phyloP scores from a whole-genome alignment of 805 yeast genomes.

The Debaryomyces tyrocola region DNA sequence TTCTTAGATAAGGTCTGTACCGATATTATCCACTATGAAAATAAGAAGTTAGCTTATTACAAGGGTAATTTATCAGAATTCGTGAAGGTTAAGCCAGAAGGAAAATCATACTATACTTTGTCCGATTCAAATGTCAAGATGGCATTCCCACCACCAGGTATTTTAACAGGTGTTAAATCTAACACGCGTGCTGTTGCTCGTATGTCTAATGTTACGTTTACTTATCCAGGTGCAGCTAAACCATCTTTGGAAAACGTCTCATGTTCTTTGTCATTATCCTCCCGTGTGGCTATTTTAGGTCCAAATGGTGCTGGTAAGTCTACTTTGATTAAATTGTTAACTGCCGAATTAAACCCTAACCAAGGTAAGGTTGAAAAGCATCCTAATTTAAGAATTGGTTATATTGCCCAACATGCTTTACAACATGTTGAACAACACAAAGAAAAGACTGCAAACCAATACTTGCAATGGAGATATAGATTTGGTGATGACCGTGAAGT shows the following conservation, averaged over 20 bases:
- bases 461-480: constrained; percentile 96
- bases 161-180: constrained; percentile 94
- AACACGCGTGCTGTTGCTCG: constrained; percentile 92
- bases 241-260: constrained; percentile 80
- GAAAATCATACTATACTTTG: constrained; percentile 91
- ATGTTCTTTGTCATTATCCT: constrained; percentile 90
- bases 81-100: constrained; percentile 92
- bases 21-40: constrained; percentile 94
- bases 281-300: constrained; percentile 94
- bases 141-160: constrained; percentile 99
- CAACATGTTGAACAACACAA: constrained; percentile 97
- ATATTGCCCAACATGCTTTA: constrained; percentile 97
- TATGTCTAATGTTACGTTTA: constrained; percentile 78
- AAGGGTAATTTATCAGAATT: constrained; percentile 94
- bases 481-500: constrained; percentile 99
- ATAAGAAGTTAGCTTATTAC: constrained; percentile 90
- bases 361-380: constrained; percentile 94
- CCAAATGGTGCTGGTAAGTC: constrained; percentile 99
- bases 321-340: constrained; percentile 86
- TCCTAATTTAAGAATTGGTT: constrained; percentile 96
- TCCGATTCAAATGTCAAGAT: constrained; percentile 91
- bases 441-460: constrained; percentile 97
- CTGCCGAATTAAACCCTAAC: constrained; percentile 87
- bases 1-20: constrained; percentile 95
- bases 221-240: constrained; percentile 86